Base-by-base conservation (phyloP, 495 filamentous ascomycete genomes). In the Bathelium albidoporum region DNA sequence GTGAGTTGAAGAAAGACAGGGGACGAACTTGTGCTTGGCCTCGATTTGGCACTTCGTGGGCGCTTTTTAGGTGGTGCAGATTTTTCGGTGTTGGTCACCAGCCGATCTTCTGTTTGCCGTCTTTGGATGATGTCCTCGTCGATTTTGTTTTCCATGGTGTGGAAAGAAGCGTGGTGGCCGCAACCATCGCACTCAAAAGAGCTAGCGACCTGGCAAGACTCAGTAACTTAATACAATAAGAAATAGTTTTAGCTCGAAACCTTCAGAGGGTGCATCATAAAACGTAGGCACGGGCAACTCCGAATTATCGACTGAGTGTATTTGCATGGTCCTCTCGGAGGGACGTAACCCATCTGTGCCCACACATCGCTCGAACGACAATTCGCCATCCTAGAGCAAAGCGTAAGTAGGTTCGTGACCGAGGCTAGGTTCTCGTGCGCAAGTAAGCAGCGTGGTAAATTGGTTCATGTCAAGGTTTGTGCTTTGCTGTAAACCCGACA, bases 191-290 rank as follows among this genome's bases (percentile, higher is more conserved):
- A 83, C 22, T 78, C 76, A 71, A 79, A 83, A 34, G 72, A 76
- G 0, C 78, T 78, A 2, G 77, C 60, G 32, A 69, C 71, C 74
- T 76, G 39, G 20, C 49, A 55, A 55, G 16, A 55, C 11, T 55
- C 16, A 55, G 16, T 29, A 9, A 9, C 11, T 29, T 49, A 49
- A 18, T 20, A n/a, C 34, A 36, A 22, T 22, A 12, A 31, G 26
- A 36, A 10, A 20, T 2, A 11, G 59, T 22, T 4, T 9, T 60
- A 7, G 39, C n/a, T 32, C 10, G n/a, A 31, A 65, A 78, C 81
- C 71, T 83, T 81, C 55, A 82, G 70, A 0, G 81, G 81, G 69
- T 83, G 82, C 39, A 81, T 66, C 81, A 83, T 83, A 77, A 83
- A 83, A 43, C 81, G 76, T 60, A 80, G 70, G 68, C 81, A 83